Conservation (phyloP, 2,329 filamentous ascomycete species). For the Cercospora zeina region DNA sequence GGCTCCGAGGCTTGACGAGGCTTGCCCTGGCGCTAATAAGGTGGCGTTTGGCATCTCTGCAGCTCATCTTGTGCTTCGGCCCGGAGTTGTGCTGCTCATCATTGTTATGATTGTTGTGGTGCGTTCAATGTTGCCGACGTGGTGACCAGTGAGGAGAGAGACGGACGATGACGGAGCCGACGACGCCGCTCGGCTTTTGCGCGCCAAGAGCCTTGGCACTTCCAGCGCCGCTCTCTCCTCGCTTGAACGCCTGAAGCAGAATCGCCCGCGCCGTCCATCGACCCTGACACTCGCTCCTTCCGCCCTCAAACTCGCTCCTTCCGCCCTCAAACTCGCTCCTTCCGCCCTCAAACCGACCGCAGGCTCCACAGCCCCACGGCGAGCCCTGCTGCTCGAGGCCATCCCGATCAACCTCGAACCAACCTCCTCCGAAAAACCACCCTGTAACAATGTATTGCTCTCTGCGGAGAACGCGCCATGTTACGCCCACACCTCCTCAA, state of each 20-base stretch:
- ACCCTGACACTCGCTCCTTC: neutral
- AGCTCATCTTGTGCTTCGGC: neutral
- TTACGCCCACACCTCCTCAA: neutral
- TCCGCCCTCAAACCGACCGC: neutral
- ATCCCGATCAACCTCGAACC: neutral
- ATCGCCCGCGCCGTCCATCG: no score
- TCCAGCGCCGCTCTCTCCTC: neutral
- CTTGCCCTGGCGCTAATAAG: no score
- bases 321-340: neutral
- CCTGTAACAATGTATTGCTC: neutral
- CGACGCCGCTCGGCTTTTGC: neutral
- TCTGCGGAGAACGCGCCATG: neutral
- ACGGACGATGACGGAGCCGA: no score
- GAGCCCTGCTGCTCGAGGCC: neutral
- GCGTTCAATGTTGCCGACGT: no score
- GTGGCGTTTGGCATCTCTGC: no score
- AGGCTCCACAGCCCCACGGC: constrained; percentile 5
- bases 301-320: neutral
- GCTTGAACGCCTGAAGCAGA: no score
- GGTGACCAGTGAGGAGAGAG: no score
- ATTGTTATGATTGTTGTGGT: no score
- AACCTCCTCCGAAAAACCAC: neutral
- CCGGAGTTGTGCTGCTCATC: neutral
- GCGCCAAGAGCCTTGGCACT: neutral
- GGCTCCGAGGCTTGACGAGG: no score